Base-by-base conservation (phyloP, 208 protist genomes). In the Wallacemonas sp. region DNA sequence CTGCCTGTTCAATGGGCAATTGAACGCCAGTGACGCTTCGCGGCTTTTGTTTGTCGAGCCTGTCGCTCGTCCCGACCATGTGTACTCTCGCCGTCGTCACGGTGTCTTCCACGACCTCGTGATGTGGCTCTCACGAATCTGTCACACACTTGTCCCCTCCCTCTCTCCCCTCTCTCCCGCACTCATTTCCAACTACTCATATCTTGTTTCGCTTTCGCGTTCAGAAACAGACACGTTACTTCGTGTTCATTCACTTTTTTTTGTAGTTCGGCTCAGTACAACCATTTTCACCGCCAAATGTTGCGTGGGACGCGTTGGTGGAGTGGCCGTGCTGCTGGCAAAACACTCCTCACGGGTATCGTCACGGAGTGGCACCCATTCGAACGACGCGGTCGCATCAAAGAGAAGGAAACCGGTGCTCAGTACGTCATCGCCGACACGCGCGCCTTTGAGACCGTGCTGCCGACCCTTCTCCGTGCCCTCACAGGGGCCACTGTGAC, bases 371-470 rank as follows among this genome's bases (percentile, higher is more conserved):
- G 91, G 88, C 79, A 96, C 64, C 73, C 83, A 0, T 91, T 94
- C 47, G 88, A 92, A 65, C 87, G 88, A 19, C 77, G 58, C 29
- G 91, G 91, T 27, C 65, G 72, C 43, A 90, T 96, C 61, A 49
- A 54, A 0, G 85, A 92, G n/a, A 67, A 65, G 0, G 58, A 62
- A 19, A 77, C 85, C 11, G 76, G 77, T 8, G 71, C 65, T 1
- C 65, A 74, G 48, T 91, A 88, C 56, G 30, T 41, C 30, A 94
- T 96, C 61, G 71, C 78, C 14, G 91, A 81, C 76, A 78, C 91
- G 12, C 77, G 87, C 23, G 85, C 91, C 33, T 96, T 96, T 60
- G 87, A 96, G 56, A 96, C 86, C 9, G 81, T 94, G 55, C 70
- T 94, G 48, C 87, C 91, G 9, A 92, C 87, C 26, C 72, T 80